Base-by-base conservation (phyloP, 108 stramenopile species). In the Epithemia pelagica region DNA sequence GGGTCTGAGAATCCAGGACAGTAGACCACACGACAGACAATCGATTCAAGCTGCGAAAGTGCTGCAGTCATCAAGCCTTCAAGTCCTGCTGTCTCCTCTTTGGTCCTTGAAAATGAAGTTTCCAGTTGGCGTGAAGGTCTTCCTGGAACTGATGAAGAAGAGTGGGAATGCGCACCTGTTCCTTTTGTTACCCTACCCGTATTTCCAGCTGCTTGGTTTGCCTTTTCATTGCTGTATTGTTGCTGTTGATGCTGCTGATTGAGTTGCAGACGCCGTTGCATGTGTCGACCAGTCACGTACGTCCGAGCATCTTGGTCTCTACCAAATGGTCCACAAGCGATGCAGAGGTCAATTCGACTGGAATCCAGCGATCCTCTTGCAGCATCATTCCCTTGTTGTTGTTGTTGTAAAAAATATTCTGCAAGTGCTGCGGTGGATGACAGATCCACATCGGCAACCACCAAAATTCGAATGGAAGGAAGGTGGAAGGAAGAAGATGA, bases 1-100 rank as follows among this genome's bases (percentile, higher is more conserved):
- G 76, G 75, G 57, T 77, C 77, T 37, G 67, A 54, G 18, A 32
- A 30, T 19, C 68, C 71, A n/a, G 82, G 82, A 29, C 73, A 55
- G 28, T 58, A 82, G 5, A 75, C 59, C 7, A 85, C 80, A 15
- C 84, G 80, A 67, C 84, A 85, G 3, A 82, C 84, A 57, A 85
- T 85, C 18, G 65, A 72, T 74, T 85, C 84, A 30, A 85, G 55
- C 66, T 85, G 84, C n/a, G 80, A 74, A 31, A 85, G 54, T 22
- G 75, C 70, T 23, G 77, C 80, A 15, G 84, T 85, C 59, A 79
- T 63, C 31, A 79, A 53, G 28, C 84, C 84, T 61, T 79, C 78
- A 51, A 77, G 53, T 7, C 80, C 83, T 24, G 78, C 69, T 0
- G 62, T 67, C 52, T 78, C 73, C 72, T 83, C 82, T 58, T 59